A percentile compares a stretch with the other conserved stretches of the same genome.
phyloP scores from a whole-genome alignment of 441 rosid species.

The Hypseocharis bilobata region DNA sequence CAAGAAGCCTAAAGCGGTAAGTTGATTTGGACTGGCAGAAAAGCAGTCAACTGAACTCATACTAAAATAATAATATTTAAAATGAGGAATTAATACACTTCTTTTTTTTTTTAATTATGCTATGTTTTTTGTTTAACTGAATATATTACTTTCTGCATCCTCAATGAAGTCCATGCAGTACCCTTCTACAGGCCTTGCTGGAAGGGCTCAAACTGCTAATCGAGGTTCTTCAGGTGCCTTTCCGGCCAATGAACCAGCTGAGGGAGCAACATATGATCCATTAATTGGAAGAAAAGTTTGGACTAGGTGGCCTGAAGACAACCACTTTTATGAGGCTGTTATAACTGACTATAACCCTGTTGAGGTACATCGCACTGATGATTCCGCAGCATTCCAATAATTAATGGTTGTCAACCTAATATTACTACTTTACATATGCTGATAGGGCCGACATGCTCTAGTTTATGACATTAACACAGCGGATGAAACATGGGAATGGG shows the following conservation, averaged over 20 bases:
- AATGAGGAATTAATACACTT: too few relatives aligned
- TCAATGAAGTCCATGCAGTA: slow-evolving; percentile 45
- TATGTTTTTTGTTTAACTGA: slow-evolving; percentile 14
- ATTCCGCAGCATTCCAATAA: slow-evolving; percentile 14
- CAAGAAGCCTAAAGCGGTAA: slow-evolving; percentile 86
- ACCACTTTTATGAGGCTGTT: slow-evolving; percentile 79
- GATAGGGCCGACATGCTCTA: slow-evolving; percentile 86
- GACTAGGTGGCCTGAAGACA: slow-evolving; percentile 96
- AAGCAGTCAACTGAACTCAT: too few relatives aligned
- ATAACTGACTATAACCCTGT: slow-evolving; percentile 61
- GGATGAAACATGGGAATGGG: slow-evolving; percentile 97
- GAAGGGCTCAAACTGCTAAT: slow-evolving; percentile 42
- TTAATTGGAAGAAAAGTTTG: slow-evolving; percentile 77
- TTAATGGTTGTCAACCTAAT: slow-evolving; percentile 16
- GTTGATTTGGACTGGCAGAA: slow-evolving; percentile 24
- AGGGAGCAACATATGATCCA: slow-evolving; percentile 49
- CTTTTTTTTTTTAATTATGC: background rate
- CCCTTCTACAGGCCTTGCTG: slow-evolving; percentile 43
- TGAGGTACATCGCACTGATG: slow-evolving; percentile 39
- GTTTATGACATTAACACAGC: slow-evolving; percentile 77
- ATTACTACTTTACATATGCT: slow-evolving; percentile 17
- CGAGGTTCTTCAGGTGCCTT: slow-evolving; percentile 37
- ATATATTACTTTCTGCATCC: slow-evolving; percentile 25
- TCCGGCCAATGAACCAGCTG: slow-evolving; percentile 43
- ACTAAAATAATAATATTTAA: too few relatives aligned